These are phyloP conservation scores for Cladophialophora chaetospira DNA, from an alignment of 2,329 filamentous ascomycete species.

Conservation along the genomic window DNA sequence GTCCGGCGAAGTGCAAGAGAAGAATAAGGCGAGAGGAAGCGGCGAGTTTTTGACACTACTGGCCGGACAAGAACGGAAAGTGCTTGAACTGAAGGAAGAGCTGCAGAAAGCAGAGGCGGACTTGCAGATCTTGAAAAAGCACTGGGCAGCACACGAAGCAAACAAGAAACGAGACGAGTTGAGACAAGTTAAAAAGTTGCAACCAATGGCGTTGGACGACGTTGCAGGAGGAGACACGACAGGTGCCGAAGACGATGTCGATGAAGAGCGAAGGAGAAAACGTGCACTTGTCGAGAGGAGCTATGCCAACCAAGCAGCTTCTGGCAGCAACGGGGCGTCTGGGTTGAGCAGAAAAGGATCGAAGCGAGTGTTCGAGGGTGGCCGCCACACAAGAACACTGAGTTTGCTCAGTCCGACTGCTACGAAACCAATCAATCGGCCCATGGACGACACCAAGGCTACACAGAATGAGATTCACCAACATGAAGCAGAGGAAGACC, in stretches of 20 bases:
- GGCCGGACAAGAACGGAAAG: constrained; percentile 85
- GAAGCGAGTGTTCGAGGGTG: constrained; percentile 67
- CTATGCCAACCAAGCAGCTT: neutral
- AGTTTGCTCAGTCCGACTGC: constrained; percentile 66
- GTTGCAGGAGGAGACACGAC: constrained; percentile 4
- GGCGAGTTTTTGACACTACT: constrained; percentile 82
- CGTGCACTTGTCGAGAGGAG: constrained; percentile 26
- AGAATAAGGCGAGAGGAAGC: constrained; percentile 51
- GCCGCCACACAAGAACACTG: constrained; percentile 64
- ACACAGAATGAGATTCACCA: neutral
- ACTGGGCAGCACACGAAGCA: constrained; percentile 77
- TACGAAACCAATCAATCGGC: neutral
- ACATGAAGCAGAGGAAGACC: neutral
- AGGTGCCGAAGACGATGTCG: constrained; percentile 15
- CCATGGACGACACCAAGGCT: neutral
- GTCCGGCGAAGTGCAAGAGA: constrained; percentile 26
- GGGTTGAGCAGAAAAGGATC: constrained; percentile 36
- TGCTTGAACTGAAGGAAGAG: constrained; percentile 89
- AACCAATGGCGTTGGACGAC: constrained; percentile 26
- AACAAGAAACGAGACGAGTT: constrained; percentile 72
- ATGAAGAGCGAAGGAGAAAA: constrained; percentile 28
- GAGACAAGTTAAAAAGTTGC: constrained; percentile 26
- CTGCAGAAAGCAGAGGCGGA: constrained; percentile 79
- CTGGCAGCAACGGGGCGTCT: neutral
- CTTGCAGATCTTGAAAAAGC: constrained; percentile 73